Conservation (phyloP, 2,329 filamentous ascomycete genomes). For the Alternaria viburni region DNA sequence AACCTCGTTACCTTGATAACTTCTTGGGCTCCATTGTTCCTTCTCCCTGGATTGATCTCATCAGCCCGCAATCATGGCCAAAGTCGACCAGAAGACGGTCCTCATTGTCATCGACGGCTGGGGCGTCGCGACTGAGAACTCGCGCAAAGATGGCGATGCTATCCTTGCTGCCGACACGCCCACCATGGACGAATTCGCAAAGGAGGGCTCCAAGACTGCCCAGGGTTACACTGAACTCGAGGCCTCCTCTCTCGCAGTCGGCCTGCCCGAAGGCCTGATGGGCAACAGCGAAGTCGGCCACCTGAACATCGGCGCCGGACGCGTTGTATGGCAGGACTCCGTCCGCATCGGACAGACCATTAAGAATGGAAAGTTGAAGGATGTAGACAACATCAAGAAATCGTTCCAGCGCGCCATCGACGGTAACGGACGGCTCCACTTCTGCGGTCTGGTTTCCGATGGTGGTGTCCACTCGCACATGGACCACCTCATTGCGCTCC, state of each 20-base stretch:
- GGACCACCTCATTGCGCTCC: conserved; percentile 84
- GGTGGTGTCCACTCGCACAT: conserved; percentile 98
- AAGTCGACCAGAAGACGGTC: conserved; percentile 72
- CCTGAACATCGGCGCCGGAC: conserved; percentile 95
- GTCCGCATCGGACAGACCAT: conserved; percentile 94
- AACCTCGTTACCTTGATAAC: not conserved
- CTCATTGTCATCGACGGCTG: conserved; percentile 98
- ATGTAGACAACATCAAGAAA: conserved; percentile 77
- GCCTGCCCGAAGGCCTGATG: conserved; percentile 96
- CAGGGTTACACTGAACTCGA: conserved; percentile 93
- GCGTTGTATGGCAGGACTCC: conserved; percentile 95
- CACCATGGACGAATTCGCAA: conserved; percentile 85
- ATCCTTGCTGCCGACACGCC: conserved; percentile 93
- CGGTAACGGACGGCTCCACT: conserved; percentile 89
- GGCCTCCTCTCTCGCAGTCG: conserved; percentile 93
- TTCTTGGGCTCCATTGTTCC: not conserved
- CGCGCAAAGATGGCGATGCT: conserved; percentile 88
- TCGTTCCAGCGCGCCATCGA: conserved; percentile 81
- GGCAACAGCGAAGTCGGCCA: conserved; percentile 99
- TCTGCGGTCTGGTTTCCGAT: conserved; percentile 90
- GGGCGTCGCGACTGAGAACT: conserved; percentile 83
- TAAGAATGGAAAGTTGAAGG: conserved; percentile 80
- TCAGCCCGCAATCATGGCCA: conserved; percentile 60
- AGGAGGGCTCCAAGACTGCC: conserved; percentile 69
- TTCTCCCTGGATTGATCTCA: conserved; percentile 7